Conservation (phyloP, 2,329 filamentous ascomycete species). For the Lachnellula occidentalis region DNA sequence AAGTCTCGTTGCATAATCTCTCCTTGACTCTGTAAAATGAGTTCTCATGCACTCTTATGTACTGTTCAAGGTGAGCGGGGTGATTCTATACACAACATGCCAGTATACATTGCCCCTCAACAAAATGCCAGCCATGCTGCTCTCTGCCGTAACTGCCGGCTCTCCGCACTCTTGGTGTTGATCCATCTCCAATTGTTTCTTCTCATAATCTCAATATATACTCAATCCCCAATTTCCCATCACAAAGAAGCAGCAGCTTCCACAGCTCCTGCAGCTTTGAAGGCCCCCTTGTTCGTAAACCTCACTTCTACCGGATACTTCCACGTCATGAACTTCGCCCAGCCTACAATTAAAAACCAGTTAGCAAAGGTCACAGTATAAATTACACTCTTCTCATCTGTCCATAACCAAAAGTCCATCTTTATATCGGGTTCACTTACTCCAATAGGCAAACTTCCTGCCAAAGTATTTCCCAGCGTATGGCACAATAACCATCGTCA, state of each 20-base stretch:
- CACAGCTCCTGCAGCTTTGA: conserved; percentile 58
- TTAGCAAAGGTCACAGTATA: conserved; percentile 2
- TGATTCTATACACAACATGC: conserved; percentile 9
- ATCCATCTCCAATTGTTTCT: background rate
- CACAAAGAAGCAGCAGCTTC: conserved; percentile 44
- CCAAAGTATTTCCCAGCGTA: conserved; percentile 94
- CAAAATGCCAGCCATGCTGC: conserved; percentile 11
- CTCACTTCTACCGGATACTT: conserved; percentile 75
- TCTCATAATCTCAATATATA: background rate
- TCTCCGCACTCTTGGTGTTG: conserved; percentile 6
- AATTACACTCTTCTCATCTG: background rate
- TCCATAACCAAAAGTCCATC: background rate
- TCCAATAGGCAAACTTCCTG: conserved; percentile 92
- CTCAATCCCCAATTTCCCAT: conserved; percentile 1
- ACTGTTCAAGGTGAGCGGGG: background rate
- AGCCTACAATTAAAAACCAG: conserved; percentile 50
- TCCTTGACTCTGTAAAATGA: background rate
- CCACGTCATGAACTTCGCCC: conserved; percentile 94
- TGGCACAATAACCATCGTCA: conserved; percentile 92
- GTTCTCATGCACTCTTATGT: conserved; percentile 8
- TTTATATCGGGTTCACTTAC: conserved; percentile 47
- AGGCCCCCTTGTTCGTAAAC: conserved; percentile 56
- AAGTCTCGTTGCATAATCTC: background rate
- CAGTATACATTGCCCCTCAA: background rate
- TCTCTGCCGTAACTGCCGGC: conserved; percentile 3